Conservation (phyloP, 2,329 filamentous ascomycete genomes). For the Fusarium anthophilum region DNA sequence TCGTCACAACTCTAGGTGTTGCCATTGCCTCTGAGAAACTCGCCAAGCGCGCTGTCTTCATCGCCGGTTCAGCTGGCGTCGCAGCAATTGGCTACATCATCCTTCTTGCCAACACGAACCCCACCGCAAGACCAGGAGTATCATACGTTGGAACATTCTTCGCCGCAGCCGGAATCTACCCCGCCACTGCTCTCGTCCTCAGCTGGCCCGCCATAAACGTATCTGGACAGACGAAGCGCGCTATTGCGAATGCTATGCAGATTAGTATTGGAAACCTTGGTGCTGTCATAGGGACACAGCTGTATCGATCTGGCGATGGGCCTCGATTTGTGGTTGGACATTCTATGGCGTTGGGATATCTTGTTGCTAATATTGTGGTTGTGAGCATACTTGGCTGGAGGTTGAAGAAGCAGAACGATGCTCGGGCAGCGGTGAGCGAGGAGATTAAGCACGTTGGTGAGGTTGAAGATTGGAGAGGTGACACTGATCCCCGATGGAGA, state of each 20-base stretch:
- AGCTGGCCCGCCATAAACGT: conserved; percentile 79
- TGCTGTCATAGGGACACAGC: conserved; percentile 74
- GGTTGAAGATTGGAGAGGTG: conserved; percentile 66
- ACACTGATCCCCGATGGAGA: conserved; percentile 72
- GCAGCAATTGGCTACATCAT: conserved; percentile 71
- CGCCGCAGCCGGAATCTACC: conserved; percentile 73
- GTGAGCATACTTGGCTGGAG: conserved; percentile 62
- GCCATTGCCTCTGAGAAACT: conserved; percentile 69
- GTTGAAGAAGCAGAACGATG: conserved; percentile 66
- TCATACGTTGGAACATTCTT: conserved; percentile 71
- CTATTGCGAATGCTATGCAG: conserved; percentile 74
- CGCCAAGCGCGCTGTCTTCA: conserved; percentile 68
- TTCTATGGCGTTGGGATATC: conserved; percentile 71
- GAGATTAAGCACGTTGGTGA: conserved; percentile 61
- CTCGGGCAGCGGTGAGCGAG: conserved; percentile 54
- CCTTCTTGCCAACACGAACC: conserved; percentile 61
- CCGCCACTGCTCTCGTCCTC: conserved; percentile 68
- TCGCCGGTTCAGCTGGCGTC: conserved; percentile 65
- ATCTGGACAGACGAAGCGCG: conserved; percentile 74
- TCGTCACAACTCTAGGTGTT: conserved; percentile 65
- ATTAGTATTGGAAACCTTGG: conserved; percentile 77
- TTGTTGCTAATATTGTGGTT: conserved; percentile 66
- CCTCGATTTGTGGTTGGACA: conserved; percentile 74
- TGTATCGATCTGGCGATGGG: conserved; percentile 68
- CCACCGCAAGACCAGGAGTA: conserved; percentile 59